Base-by-base conservation (phyloP, 352 stramenopile genomes). In the Globisporangium splendens region DNA sequence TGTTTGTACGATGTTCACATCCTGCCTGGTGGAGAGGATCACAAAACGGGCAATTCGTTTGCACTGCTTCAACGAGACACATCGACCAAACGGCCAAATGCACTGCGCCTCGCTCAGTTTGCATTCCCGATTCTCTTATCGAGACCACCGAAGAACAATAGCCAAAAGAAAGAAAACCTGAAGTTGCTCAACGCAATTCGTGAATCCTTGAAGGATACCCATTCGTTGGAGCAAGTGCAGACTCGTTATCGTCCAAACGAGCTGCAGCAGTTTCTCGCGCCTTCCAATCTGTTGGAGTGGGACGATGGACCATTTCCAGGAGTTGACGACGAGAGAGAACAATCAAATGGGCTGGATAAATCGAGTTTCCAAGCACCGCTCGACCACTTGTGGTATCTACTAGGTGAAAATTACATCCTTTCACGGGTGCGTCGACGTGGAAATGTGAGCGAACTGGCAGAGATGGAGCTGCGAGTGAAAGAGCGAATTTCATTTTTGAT, bases 1-100 rank as follows among this genome's bases (percentile, higher is more conserved):
- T 94, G 84, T 33, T 54, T 92, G 20, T 91, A 92, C 46, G 82
- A 91, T 49, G 72, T 86, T 5, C 78, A 89, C 20, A 70, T 94
- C 38, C 17, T 88, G n/a, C 50, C 75, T 2, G 75, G 75, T 6
- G 74, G 61, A 17, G 69, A 72, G 18, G 82, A 92, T 35, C 80
- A 92, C 65, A 88, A 88, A 55, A 69, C 70, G 0, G 75, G 73
- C 6, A 58, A 72, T 10, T 66, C 67, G 14, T 70, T 78, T 48
- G 63, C 60, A 20, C 67, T 65, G 15, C 69, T 86, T 2, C 50
- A 54, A 28, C 46, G 50, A 0, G 42, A 57, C 14, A 50, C 49
- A 10, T 15, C 28, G 20, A 58, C 57, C 20, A 70, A 77, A 17
- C 62, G 51, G 13, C 17, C 57, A 38, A 48, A 72, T 15, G 65